Evolutionary conservation across 2,329 filamentous ascomycete genomes (phyloP).

Genomic region (Fusarium kyushuense): DNA sequence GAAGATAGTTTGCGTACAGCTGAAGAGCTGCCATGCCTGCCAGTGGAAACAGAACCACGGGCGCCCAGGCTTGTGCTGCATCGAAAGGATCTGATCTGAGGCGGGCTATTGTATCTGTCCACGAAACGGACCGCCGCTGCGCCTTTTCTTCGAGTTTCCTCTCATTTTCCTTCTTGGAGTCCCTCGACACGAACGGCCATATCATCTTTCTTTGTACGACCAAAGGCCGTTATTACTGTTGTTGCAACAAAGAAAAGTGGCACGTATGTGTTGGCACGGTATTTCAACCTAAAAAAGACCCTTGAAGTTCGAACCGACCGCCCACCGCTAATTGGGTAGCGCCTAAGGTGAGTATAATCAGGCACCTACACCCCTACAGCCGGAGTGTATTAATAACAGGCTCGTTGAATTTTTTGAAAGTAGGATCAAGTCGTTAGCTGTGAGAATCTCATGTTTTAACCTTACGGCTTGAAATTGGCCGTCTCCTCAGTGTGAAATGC

Average conservation of each 20-base stretch:
- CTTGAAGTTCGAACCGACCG: conserved; percentile 26
- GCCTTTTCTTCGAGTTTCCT: conserved; percentile 34
- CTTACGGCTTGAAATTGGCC: neutral
- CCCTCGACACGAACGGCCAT: conserved; percentile 56
- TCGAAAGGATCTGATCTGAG: conserved; percentile 48
- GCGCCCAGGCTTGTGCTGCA: conserved; percentile 57
- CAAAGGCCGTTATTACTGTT: conserved; percentile 43
- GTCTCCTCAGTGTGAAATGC: neutral
- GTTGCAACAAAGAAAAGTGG: conserved; percentile 33
- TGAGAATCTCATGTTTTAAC: neutral
- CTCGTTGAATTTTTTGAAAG: neutral
- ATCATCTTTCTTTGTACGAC: conserved; percentile 54
- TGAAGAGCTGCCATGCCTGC: conserved; percentile 55
- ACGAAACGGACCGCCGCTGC: conserved; percentile 51
- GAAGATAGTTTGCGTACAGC: conserved; percentile 81
- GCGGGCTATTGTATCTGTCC: conserved; percentile 54
- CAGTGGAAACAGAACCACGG: conserved; percentile 54
- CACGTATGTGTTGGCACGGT: conserved; percentile 26
- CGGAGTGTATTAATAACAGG: neutral
- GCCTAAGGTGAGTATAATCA: conserved; percentile 38
- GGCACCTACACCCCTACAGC: neutral
- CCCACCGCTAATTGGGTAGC: conserved; percentile 44
- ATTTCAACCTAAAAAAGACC: conserved; percentile 21
- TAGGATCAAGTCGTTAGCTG: neutral
- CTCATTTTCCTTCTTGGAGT: conserved; percentile 41